phyloP scores from a whole-genome alignment of 768 basidiomycete genomes.

The Heimioporus sp. region DNA sequence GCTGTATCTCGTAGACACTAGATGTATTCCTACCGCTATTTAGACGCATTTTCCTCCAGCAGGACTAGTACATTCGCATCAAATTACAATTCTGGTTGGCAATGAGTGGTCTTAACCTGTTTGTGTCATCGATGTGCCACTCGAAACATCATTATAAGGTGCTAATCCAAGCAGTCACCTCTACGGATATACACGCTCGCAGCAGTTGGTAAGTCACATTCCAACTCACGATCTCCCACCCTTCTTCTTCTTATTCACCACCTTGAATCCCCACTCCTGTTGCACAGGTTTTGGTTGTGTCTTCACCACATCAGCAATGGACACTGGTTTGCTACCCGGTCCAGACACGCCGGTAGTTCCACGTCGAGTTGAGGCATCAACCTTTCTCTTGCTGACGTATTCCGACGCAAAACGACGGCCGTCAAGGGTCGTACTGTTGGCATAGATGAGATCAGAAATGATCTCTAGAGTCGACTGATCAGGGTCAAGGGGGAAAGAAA shows the following conservation, averaged over 20 bases:
- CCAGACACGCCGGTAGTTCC: slow-evolving; percentile 41
- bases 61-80: not conserved
- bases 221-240: slow-evolving; percentile 50
- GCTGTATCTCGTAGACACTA: slow-evolving; percentile 22
- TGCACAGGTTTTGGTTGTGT: slow-evolving; percentile 75
- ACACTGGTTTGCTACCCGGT: slow-evolving; percentile 50
- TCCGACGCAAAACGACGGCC: slow-evolving; percentile 94
- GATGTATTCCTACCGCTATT: slow-evolving; percentile 18
- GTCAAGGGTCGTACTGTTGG: slow-evolving; percentile 91
- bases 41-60: not conserved
- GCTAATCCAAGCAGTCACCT: slow-evolving; percentile 23
- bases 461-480: slow-evolving; percentile 82
- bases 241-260: slow-evolving; percentile 96
- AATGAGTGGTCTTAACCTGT: not conserved
- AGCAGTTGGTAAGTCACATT: not conserved
- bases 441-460: slow-evolving; percentile 93
- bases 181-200: slow-evolving; percentile 10
- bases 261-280: slow-evolving; percentile 88
- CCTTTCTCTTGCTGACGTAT: slow-evolving; percentile 83
- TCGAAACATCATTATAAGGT: slow-evolving; percentile 4
- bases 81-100: no score
- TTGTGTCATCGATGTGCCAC: not conserved
- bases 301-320: slow-evolving; percentile 90
- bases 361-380: slow-evolving; percentile 61
- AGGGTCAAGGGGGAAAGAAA: slow-evolving; percentile 91